Evolutionary conservation across 2,329 filamentous ascomycete genomes (phyloP).

Genomic region (Chaetomiaceae sp.): DNA sequence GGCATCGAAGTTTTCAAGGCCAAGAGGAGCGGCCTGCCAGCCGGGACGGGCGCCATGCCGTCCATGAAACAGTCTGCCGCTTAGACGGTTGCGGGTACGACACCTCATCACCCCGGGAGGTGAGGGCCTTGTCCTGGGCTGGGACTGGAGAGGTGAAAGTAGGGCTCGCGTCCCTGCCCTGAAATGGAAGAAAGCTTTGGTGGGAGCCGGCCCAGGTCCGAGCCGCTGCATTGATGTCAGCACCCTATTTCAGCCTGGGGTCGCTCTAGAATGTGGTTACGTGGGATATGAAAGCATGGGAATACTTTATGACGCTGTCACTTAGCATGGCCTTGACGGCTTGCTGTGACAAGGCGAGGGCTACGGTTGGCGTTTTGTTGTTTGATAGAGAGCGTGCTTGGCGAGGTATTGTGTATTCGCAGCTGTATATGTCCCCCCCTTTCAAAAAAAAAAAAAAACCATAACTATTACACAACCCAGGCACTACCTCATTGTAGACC

Average conservation of each 20-base stretch:
- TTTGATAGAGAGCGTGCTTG: not conserved
- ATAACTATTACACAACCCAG: no score
- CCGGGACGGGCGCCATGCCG: not conserved
- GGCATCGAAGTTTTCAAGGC: slow-evolving; percentile 46
- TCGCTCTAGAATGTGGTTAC: not conserved
- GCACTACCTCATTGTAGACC: no score
- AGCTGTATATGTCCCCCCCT: no score
- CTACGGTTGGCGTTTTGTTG: slow-evolving; percentile 3
- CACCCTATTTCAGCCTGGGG: slow-evolving; percentile 1
- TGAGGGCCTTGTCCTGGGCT: no score
- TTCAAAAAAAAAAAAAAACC: no score
- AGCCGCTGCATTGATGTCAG: not conserved
- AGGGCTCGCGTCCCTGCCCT: no score
- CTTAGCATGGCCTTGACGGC: slow-evolving; percentile 20
- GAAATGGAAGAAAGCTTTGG: not conserved
- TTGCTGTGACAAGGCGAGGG: slow-evolving; percentile 18
- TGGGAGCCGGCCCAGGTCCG: not conserved
- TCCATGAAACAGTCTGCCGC: slow-evolving; percentile 11
- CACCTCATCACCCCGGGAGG: no score
- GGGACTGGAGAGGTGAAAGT: no score
- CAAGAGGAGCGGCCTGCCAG: slow-evolving; percentile 27
- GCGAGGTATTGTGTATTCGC: not conserved
- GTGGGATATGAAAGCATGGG: not conserved
- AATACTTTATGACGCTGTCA: not conserved
- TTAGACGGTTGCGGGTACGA: no score